These are phyloP conservation scores for Aaosphaeria pasadenensis DNA, from an alignment of 2,329 filamentous ascomycete genomes.

Conservation along the genomic window DNA sequence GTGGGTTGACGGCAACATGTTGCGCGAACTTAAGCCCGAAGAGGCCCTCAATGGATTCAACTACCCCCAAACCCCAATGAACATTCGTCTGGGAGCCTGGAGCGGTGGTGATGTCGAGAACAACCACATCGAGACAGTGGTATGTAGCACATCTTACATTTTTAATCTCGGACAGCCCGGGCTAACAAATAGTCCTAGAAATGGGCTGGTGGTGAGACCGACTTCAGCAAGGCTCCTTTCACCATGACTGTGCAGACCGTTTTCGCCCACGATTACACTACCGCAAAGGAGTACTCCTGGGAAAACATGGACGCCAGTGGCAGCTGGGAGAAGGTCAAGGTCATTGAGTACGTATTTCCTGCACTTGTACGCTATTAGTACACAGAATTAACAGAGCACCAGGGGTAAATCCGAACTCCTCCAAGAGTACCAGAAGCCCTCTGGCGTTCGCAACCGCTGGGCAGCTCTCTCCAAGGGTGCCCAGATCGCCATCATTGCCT, in stretches of 20 bases:
- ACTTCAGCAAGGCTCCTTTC: conserved; percentile 66
- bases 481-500: conserved; percentile 34
- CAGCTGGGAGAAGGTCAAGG: conserved; percentile 55
- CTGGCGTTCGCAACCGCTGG: conserved; percentile 35
- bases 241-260: conserved; percentile 70
- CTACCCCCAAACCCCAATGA: conserved; percentile 73
- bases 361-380: neutral
- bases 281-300: conserved; percentile 63
- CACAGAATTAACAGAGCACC: conserved; percentile 8
- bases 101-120: conserved; percentile 53
- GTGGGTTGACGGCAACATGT: conserved; percentile 59
- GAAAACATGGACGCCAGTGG: conserved; percentile 49
- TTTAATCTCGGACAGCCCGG: neutral
- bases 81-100: conserved; percentile 68
- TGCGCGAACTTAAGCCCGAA: conserved; percentile 60
- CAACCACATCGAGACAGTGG: conserved; percentile 26
- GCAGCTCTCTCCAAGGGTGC: conserved; percentile 28
- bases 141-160: neutral
- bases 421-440: conserved; percentile 32
- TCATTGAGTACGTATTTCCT: conserved; percentile 37
- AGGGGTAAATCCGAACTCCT: conserved; percentile 36
- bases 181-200: conserved; percentile 17
- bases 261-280: conserved; percentile 55
- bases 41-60: conserved; percentile 58
- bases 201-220: conserved; percentile 66